Percentiles rank a stretch among this genome's conserved stretches.
Conservation (phyloP, 2,329 filamentous ascomycete species). For the Aspergillus nomiae region DNA sequence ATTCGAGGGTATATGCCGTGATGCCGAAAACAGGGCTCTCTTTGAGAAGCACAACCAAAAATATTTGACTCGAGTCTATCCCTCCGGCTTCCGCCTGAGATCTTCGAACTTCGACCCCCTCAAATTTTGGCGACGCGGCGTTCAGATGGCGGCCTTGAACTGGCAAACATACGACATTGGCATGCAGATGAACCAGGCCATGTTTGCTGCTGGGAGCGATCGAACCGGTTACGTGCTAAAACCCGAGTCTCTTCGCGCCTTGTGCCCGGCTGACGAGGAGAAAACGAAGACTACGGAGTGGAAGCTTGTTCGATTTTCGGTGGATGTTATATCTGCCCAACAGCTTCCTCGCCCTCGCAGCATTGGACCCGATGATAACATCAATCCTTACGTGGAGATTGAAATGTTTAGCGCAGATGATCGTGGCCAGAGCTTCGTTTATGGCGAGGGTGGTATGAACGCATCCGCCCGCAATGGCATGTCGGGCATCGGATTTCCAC, state of each 20-base stretch:
- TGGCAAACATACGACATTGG: slow-evolving; percentile 98
- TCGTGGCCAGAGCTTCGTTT: slow-evolving; percentile 73
- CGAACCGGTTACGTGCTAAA: slow-evolving; percentile 92
- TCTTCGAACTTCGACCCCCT: slow-evolving; percentile 96
- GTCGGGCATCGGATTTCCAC: slow-evolving; percentile 69
- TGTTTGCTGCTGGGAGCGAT: slow-evolving; percentile 90
- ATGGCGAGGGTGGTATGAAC: slow-evolving; percentile 66
- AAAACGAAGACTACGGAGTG: slow-evolving; percentile 66
- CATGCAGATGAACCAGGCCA: slow-evolving; percentile 95
- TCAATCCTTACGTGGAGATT: slow-evolving; percentile 93
- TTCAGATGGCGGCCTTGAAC: slow-evolving; percentile 97
- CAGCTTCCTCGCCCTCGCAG: slow-evolving; percentile 83
- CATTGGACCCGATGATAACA: slow-evolving; percentile 69
- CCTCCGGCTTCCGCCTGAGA: slow-evolving; percentile 74
- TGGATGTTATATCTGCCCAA: slow-evolving; percentile 91
- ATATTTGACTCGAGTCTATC: slow-evolving; percentile 92
- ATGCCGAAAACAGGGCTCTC: slow-evolving; percentile 72
- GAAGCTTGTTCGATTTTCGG: slow-evolving; percentile 79
- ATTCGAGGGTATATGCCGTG: slow-evolving; percentile 78
- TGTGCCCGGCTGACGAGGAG: slow-evolving; percentile 27
- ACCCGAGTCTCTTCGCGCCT: slow-evolving; percentile 72
- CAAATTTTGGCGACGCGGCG: slow-evolving; percentile 89
- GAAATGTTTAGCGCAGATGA: slow-evolving; percentile 95
- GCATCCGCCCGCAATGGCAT: slow-evolving; percentile 65
- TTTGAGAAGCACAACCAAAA: slow-evolving; percentile 89